A percentile compares a stretch with the other conserved stretches of the same genome.
These are phyloP conservation scores for Talaromyces sp. DNA, from an alignment of 2,329 filamentous ascomycete genomes.

Conservation along the genomic window DNA sequence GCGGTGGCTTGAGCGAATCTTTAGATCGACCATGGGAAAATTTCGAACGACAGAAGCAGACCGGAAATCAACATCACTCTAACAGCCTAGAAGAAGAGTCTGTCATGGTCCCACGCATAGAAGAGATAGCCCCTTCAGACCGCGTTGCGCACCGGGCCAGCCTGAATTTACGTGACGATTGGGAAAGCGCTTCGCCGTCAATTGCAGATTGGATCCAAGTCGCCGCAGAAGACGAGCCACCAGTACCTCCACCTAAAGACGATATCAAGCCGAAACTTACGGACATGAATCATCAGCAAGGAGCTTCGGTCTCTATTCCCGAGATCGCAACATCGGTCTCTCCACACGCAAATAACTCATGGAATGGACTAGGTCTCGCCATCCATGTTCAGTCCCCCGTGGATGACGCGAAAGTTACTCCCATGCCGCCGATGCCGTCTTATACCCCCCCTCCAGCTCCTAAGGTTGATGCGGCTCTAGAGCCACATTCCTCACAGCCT, in stretches of 20 bases:
- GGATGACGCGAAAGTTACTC: constrained; percentile 24
- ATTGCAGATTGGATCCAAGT: constrained; percentile 49
- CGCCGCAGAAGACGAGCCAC: constrained; percentile 37
- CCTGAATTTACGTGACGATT: constrained; percentile 45
- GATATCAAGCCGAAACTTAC: constrained; percentile 10
- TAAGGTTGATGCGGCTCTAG: constrained; percentile 18
- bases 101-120: constrained; percentile 30
- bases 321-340: constrained; percentile 20
- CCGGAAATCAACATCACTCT: constrained; percentile 21
- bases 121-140: constrained; percentile 22
- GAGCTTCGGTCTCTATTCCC: constrained; percentile 26
- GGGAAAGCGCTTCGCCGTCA: constrained; percentile 49
- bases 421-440: constrained; percentile 40
- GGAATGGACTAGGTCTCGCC: constrained; percentile 42
- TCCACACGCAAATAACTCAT: constrained; percentile 28
- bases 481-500: constrained; percentile 5
- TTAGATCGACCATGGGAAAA: constrained; percentile 25
- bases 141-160: constrained; percentile 40
- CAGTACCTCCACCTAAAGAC: constrained; percentile 31
- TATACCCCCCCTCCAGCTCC: constrained; percentile 45
- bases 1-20: constrained; percentile 28
- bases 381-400: constrained; percentile 38
- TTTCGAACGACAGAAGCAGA: constrained; percentile 19
- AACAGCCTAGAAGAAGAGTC: constrained; percentile 36
- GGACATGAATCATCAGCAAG: constrained; percentile 23